phyloP scores from a whole-genome alignment of 805 yeast species.

The Suhomyces sp. region DNA sequence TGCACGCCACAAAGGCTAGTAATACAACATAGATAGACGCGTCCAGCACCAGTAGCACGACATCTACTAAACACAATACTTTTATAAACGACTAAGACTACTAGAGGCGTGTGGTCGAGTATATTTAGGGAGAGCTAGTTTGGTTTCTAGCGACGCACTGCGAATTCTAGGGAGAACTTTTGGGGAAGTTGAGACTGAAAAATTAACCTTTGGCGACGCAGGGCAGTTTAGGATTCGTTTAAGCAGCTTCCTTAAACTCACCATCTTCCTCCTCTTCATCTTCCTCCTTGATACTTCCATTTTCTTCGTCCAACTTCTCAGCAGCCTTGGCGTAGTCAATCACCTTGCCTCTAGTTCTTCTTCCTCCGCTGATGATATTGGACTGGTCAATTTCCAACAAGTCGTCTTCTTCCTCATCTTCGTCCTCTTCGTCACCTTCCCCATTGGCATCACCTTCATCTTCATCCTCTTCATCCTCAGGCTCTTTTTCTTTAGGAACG shows the following conservation, averaged over 20 bases:
- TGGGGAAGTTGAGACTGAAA: no score
- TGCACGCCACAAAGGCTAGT: background rate
- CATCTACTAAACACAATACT: background rate
- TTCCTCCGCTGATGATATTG: conserved; percentile 78
- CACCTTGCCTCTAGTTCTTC: conserved; percentile 88
- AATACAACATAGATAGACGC: background rate
- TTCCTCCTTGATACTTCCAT: conserved; percentile 34
- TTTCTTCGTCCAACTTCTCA: conserved; percentile 58
- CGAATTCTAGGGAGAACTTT: background rate
- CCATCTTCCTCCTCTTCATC: conserved; percentile 33
- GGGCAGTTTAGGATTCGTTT: background rate
- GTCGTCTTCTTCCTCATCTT: conserved; percentile 74
- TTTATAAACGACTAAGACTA: background rate
- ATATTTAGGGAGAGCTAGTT: background rate
- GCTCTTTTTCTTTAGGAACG: conserved; percentile 48
- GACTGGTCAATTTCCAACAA: conserved; percentile 74
- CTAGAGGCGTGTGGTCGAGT: background rate
- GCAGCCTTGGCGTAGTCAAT: conserved; percentile 84
- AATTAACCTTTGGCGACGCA: background rate
- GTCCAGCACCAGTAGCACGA: background rate
- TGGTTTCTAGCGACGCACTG: background rate
- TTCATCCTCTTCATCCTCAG: conserved; percentile 39
- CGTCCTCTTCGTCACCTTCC: conserved; percentile 51
- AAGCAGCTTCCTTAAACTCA: conserved; percentile 6
- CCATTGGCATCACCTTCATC: conserved; percentile 49